Conservation (phyloP, 495 filamentous ascomycete species). For the Staphylotrichum tortipilum region DNA sequence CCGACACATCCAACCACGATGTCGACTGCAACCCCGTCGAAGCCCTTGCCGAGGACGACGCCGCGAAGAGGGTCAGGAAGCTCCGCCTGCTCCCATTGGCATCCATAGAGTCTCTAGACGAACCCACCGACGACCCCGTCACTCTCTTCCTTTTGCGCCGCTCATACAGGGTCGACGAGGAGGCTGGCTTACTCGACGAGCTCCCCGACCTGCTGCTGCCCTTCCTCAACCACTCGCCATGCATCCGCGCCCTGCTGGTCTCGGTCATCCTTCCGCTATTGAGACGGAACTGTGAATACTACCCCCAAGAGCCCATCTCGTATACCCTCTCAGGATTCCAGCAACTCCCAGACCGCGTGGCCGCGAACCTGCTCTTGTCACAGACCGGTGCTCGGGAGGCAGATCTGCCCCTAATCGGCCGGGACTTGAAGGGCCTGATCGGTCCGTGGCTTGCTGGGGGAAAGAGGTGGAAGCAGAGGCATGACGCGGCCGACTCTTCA, state of each 20-base stretch:
- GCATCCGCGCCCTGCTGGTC: slow-evolving; percentile 65
- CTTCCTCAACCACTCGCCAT: slow-evolving; percentile 60
- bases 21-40: slow-evolving; percentile 55
- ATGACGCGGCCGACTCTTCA: slow-evolving; percentile 4
- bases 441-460: slow-evolving; percentile 77
- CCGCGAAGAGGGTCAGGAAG: slow-evolving; percentile 60
- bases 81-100: slow-evolving; percentile 58
- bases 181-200: slow-evolving; percentile 67
- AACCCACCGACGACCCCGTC: slow-evolving; percentile 47
- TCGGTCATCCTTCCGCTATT: slow-evolving; percentile 71
- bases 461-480: slow-evolving; percentile 42
- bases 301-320: slow-evolving; percentile 48
- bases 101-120: slow-evolving; percentile 37
- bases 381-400: slow-evolving; percentile 42
- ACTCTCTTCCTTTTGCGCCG: slow-evolving; percentile 68
- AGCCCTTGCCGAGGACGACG: slow-evolving; percentile 54
- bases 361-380: slow-evolving; percentile 59
- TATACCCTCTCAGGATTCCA: slow-evolving; percentile 55
- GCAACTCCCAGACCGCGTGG: slow-evolving; percentile 51
- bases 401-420: slow-evolving; percentile 43
- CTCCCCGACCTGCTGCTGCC: slow-evolving; percentile 63
- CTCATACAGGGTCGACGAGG: slow-evolving; percentile 64
- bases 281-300: slow-evolving; percentile 77
- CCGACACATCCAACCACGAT: slow-evolving; percentile 17
- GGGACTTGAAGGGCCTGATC: slow-evolving; percentile 66